A percentile compares a stretch with the other conserved stretches of the same genome.
These are phyloP conservation scores for Dipteronia sinensis DNA, from an alignment of 345 rosid genomes.

Conservation along the genomic window DNA sequence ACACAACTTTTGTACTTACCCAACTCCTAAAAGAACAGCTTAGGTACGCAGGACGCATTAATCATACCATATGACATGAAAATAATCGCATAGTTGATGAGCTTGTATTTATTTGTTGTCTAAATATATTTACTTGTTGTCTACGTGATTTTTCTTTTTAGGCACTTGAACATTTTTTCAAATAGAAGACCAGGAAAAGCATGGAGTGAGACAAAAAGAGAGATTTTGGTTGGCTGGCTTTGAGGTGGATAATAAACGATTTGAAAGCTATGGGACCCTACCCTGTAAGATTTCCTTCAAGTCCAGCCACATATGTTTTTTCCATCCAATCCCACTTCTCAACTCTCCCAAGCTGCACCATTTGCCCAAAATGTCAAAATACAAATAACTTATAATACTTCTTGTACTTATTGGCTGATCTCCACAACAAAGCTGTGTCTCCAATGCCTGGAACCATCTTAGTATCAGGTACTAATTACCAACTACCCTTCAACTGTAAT, in stretches of 20 bases:
- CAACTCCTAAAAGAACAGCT: no score
- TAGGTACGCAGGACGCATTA: no score
- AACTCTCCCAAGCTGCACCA: background rate
- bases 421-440: constrained; percentile 10
- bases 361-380: constrained; percentile 13
- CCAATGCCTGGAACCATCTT: constrained; percentile 91
- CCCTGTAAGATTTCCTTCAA: constrained; percentile 23
- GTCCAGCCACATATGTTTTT: constrained; percentile 54
- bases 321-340: constrained; percentile 39
- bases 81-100: no score
- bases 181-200: background rate
- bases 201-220: constrained; percentile 29
- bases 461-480: constrained; percentile 63
- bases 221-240: constrained; percentile 5
- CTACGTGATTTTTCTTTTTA: background rate
- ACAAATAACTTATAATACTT: background rate
- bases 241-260: constrained; percentile 7
- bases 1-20: background rate
- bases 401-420: background rate
- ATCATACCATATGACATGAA: no score
- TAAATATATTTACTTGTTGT: background rate
- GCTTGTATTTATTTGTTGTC: background rate
- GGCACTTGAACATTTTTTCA: background rate
- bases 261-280: constrained; percentile 43
- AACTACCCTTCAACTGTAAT: constrained; percentile 19